Evolutionary conservation across 306 rosid genomes (phyloP).

Genomic region (Dalbergia oliveri): DNA sequence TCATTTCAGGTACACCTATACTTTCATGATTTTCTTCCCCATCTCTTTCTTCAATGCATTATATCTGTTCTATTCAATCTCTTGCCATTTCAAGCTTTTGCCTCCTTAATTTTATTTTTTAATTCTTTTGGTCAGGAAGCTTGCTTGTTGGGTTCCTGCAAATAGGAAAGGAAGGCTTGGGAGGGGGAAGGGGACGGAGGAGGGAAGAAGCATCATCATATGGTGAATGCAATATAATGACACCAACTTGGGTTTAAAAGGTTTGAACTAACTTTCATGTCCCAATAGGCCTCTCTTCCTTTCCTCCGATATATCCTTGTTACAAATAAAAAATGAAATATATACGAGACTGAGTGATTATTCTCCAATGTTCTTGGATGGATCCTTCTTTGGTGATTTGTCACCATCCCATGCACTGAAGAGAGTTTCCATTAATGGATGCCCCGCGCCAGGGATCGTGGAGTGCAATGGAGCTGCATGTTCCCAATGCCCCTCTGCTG

Average conservation of each 20-base stretch:
- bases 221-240: too few species aligned
- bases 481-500: constrained; percentile 1
- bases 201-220: too few species aligned
- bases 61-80: too few species aligned
- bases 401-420: constrained; percentile 6
- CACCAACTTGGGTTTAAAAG: too few species aligned
- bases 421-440: not conserved
- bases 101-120: not conserved
- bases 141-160: not conserved
- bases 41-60: not conserved
- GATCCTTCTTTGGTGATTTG: not conserved
- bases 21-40: too few species aligned
- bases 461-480: constrained; percentile 68
- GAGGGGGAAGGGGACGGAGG: not conserved
- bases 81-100: too few species aligned
- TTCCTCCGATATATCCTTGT: too few species aligned
- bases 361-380: not conserved
- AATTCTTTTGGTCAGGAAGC: not conserved
- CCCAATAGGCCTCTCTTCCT: too few species aligned
- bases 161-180: not conserved
- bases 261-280: too few species aligned
- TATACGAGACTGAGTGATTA: not conserved
- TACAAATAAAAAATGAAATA: not conserved
- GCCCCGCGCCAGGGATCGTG: constrained; percentile 62
- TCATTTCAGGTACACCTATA: not conserved